These are phyloP conservation scores for Yamadazyma philogaea DNA, from an alignment of 805 yeast genomes.

Conservation along the genomic window DNA sequence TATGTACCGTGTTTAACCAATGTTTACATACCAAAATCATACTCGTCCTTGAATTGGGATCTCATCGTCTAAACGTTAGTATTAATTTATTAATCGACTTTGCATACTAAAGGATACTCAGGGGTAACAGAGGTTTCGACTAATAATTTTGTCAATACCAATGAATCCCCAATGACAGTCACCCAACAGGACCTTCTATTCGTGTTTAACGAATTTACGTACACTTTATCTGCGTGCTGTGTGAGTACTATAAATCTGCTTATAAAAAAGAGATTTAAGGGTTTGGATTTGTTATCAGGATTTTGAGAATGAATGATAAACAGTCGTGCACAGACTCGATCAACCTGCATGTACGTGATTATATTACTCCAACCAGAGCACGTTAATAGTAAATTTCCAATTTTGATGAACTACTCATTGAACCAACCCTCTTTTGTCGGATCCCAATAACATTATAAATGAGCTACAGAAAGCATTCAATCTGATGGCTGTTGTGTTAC, in stretches of 20 bases:
- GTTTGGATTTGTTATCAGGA: slow-evolving; percentile 7
- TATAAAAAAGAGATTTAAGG: slow-evolving; percentile 4
- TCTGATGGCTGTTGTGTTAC: too few relatives aligned
- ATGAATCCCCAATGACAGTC: not conserved
- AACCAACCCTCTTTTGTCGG: too few relatives aligned
- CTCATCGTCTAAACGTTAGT: slow-evolving; percentile 50
- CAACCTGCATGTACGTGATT: not conserved
- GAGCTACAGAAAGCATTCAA: too few relatives aligned
- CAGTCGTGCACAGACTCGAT: slow-evolving; percentile 1
- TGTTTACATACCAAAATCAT: slow-evolving; percentile 60
- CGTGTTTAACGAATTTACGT: not conserved
- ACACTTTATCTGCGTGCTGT: not conserved
- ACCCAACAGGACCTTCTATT: not conserved
- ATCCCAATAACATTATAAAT: too few relatives aligned
- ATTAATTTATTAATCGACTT: not conserved
- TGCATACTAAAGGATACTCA: not conserved
- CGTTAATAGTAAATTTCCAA: too few relatives aligned
- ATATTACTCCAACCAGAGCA: too few relatives aligned
- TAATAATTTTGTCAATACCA: too few relatives aligned
- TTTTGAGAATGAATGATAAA: slow-evolving; percentile 5
- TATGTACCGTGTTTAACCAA: not conserved
- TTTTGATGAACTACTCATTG: too few relatives aligned
- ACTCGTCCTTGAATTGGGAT: slow-evolving; percentile 92
- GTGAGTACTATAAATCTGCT: not conserved
- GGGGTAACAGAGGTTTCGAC: not conserved